Conservation (phyloP, 768 basidiomycete genomes). For the Kwoniella bestiolae region DNA sequence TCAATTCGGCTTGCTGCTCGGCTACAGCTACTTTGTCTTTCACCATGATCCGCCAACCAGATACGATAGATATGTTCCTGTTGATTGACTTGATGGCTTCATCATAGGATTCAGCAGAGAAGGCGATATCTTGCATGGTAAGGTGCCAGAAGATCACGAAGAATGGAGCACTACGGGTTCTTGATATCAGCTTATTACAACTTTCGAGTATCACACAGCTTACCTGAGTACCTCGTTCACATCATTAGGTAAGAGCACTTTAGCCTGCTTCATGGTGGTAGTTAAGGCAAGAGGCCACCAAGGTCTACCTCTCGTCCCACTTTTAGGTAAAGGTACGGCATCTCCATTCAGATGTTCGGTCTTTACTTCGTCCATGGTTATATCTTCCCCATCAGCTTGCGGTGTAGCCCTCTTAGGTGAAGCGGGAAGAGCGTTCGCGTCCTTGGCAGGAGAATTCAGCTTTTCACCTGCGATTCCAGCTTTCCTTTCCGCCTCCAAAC, state of each 20-base stretch:
- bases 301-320: conserved; percentile 4
- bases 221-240: conserved; percentile 50
- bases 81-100: conserved; percentile 67
- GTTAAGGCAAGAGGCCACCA: conserved; percentile 76
- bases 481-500: conserved; percentile 32
- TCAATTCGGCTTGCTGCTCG: conserved; percentile 37
- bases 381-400: conserved; percentile 22
- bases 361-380: conserved; percentile 24
- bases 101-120: conserved; percentile 76
- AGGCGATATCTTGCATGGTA: conserved; percentile 82
- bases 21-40: conserved; percentile 18
- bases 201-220: neutral
- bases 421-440: conserved; percentile 9
- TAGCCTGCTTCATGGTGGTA: conserved; percentile 74
- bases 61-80: conserved; percentile 38
- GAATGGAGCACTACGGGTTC: conserved; percentile 73
- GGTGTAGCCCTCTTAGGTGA: conserved; percentile 12
- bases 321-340: conserved; percentile 10
- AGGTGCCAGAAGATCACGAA: conserved; percentile 97
- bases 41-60: conserved; percentile 31
- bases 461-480: conserved; percentile 3
- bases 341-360: conserved; percentile 24
- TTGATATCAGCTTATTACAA: neutral
- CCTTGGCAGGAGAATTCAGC: conserved; percentile 27
- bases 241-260: conserved; percentile 76